Evolutionary conservation across 192 early-diverging fungal species (phyloP), one percentile per base, ranked within the genome.

Genomic region (Coemansia sp.): DNA sequence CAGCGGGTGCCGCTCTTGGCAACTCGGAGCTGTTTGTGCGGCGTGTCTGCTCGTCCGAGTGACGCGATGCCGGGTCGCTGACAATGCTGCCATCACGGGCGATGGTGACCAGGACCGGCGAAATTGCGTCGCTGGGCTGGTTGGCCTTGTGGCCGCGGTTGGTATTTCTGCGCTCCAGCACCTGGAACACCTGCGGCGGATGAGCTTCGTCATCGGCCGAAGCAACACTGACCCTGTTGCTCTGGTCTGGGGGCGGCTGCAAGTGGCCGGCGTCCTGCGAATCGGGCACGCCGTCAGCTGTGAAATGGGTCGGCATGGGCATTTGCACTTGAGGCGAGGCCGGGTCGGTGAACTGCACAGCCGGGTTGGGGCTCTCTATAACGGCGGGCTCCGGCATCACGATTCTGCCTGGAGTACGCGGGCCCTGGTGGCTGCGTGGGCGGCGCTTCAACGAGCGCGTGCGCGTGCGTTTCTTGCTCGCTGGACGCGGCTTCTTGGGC

Each of bases 71-170:
- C 9, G 14, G 29, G n/a, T 64, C 65, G 28, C 73, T 65, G 32
- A 69, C 50, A 27, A 69, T 61, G 61, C 73, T 76, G 28, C 66
- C 73, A 33, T 65, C 59, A 9, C 67, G 58, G 16, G 73, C 55
- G 30, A 76, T 65, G 6, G 73, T 69, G 18, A 76, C 66, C 22
- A 69, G 50, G 5, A 76, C 22, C 12, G 73, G 73, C 48, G 73
- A 62, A 2, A 54, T 45, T 4, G 62, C 68, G n/a, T 60, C 40
- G n/a, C 56, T 52, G 33, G 56, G 16, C 31, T 56, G 29, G 40
- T 14, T 32, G 21, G 40, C 31, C 24, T 40, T 24, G 40, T 45
- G 33, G 40, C 49, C 32, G 51, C 50, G 56, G 6, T 35, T 2
- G 22, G 64, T 58, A 56, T 58, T 66, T 53, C 56, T 52, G 16